Percentiles rank a stretch among this genome's conserved stretches.
phyloP scores from a whole-genome alignment of 1,139 yeast species.

The Pneumocystis canis region DNA sequence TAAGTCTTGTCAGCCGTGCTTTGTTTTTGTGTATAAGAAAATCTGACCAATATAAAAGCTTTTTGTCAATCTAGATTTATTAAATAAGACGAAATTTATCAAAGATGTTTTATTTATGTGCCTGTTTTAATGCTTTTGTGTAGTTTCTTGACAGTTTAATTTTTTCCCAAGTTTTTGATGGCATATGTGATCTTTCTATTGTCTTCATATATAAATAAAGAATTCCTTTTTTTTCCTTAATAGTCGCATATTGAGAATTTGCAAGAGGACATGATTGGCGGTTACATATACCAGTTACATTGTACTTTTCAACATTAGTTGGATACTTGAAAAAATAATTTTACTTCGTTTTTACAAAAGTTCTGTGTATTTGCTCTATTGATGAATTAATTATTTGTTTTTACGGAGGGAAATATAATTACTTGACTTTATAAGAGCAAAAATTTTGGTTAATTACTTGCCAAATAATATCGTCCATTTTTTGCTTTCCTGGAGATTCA shows the following conservation, averaged over 20 bases:
- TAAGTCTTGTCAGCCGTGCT: constrained; percentile 83
- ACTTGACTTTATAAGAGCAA: constrained; percentile 69
- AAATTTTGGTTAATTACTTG: constrained; percentile 79
- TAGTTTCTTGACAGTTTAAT: constrained; percentile 79
- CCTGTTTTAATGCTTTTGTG: constrained; percentile 66
- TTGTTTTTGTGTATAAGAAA: constrained; percentile 84
- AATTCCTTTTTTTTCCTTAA: constrained; percentile 74
- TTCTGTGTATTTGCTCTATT: constrained; percentile 8
- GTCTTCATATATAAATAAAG: constrained; percentile 89
- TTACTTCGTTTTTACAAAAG: constrained; percentile 31
- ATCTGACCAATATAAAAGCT: constrained; percentile 83
- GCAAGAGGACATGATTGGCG: constrained; percentile 94
- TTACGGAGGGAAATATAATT: constrained; percentile 3
- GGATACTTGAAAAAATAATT: constrained; percentile 52
- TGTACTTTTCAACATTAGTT: constrained; percentile 69
- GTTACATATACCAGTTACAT: constrained; percentile 74
- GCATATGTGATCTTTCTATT: constrained; percentile 92
- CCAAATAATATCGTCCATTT: constrained; percentile 54
- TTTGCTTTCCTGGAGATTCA: constrained; percentile 5
- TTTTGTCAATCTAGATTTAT: constrained; percentile 44
- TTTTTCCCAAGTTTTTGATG: constrained; percentile 87
- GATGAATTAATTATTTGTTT: neutral
- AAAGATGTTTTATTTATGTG: neutral
- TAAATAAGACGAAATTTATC: neutral
- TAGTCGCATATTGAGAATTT: constrained; percentile 89